These are phyloP conservation scores for Tuber aestivum DNA, from an alignment of 495 filamentous ascomycete genomes.

Conservation along the genomic window DNA sequence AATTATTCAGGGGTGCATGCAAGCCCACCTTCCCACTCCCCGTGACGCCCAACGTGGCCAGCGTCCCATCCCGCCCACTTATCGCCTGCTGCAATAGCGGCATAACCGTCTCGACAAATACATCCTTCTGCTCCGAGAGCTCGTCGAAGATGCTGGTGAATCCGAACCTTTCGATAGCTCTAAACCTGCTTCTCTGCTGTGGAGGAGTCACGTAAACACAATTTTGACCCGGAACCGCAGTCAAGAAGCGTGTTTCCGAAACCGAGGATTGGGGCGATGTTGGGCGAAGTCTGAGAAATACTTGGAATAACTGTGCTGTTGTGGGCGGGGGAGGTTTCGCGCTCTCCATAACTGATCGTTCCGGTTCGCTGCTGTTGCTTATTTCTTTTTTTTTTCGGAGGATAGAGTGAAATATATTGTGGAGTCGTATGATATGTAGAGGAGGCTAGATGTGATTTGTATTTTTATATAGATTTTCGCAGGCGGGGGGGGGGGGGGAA, in stretches of 20 bases:
- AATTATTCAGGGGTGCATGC: not conserved
- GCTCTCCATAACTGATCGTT: constrained; percentile 16
- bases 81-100: constrained; percentile 66
- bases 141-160: constrained; percentile 95
- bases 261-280: constrained; percentile 46
- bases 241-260: constrained; percentile 38
- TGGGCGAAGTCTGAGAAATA: constrained; percentile 84
- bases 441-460: not conserved
- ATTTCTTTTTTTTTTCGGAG: not conserved
- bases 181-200: constrained; percentile 53
- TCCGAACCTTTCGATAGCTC: constrained; percentile 84
- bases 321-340: constrained; percentile 19
- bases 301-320: constrained; percentile 65
- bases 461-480: not conserved
- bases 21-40: constrained; percentile 83
- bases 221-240: constrained; percentile 27
- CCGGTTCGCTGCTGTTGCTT: not conserved
- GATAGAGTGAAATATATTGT: not conserved
- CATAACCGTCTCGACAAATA: constrained; percentile 78
- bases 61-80: constrained; percentile 76
- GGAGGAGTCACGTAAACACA: constrained; percentile 38
- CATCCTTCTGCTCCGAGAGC: constrained; percentile 69
- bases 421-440: not conserved
- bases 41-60: constrained; percentile 91
- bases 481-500: not conserved